phyloP scores from a whole-genome alignment of 306 rosid species.

The Parietaria judaica region DNA sequence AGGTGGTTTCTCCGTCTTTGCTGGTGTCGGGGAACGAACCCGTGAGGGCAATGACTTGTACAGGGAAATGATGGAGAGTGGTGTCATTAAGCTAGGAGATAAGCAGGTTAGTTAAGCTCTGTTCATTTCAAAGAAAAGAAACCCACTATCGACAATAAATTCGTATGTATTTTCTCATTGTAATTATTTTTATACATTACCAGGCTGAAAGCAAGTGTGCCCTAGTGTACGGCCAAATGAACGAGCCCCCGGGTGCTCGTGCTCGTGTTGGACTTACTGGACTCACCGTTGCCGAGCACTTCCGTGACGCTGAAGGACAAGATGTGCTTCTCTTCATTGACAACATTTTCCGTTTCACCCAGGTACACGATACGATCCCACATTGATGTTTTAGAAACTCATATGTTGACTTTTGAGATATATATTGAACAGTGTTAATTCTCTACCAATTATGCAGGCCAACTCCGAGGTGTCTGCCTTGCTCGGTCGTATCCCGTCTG shows the following conservation, averaged over 20 bases:
- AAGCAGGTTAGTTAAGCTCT: constrained; percentile 56
- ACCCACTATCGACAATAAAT: background rate
- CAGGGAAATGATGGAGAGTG: constrained; percentile 99
- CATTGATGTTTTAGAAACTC: too few species aligned
- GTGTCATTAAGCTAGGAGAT: constrained; percentile 98
- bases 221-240: constrained; percentile 98
- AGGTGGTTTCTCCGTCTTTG: constrained; percentile 99
- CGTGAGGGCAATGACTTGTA: constrained; percentile 97
- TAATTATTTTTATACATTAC: constrained; percentile 5
- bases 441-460: constrained; percentile 41
- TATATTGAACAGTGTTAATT: too few species aligned
- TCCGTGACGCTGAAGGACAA: constrained; percentile 99
- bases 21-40: constrained; percentile 98
- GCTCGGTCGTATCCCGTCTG: constrained; percentile 99
- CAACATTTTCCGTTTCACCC: constrained; percentile 98
- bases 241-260: constrained; percentile 99
- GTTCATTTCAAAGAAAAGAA: too few species aligned
- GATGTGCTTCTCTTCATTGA: constrained; percentile 98
- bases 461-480: constrained; percentile 99
- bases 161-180: background rate
- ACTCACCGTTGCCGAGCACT: constrained; percentile 90
- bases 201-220: constrained; percentile 97
- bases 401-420: too few species aligned
- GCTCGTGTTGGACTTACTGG: constrained; percentile 99
- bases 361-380: constrained; percentile 38